Conservation (phyloP, 768 basidiomycete genomes). For the Xanthoconium stramineum region DNA sequence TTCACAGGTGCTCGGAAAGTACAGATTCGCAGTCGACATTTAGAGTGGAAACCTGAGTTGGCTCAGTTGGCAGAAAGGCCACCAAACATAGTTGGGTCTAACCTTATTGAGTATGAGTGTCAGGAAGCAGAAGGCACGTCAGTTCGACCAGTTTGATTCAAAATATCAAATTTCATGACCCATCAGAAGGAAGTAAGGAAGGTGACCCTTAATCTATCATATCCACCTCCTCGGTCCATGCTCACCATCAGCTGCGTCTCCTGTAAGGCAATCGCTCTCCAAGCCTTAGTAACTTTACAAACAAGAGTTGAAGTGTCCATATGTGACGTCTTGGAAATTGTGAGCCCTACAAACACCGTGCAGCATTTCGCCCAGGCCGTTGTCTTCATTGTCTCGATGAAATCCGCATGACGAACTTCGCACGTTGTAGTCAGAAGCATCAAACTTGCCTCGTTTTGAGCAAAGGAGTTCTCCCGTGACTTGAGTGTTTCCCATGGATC, state of each 20-base stretch:
- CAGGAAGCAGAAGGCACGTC: conserved; percentile 1
- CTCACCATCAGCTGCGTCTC: conserved; percentile 11
- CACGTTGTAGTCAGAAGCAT: conserved; percentile 3
- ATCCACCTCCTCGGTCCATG: conserved; percentile 26
- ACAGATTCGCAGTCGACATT: background rate
- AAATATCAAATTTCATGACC: conserved; percentile 3
- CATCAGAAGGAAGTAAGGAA: conserved; percentile 6
- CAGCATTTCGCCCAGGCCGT: conserved; percentile 4
- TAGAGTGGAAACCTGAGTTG: background rate
- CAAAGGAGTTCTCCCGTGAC: conserved; percentile 4
- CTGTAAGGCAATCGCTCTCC: conserved; percentile 14
- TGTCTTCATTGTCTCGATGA: conserved; percentile 14
- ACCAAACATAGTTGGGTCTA: background rate
- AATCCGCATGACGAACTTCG: conserved; percentile 10
- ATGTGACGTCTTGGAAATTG: conserved; percentile 6
- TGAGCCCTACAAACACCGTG: conserved; percentile 20
- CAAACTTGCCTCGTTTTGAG: conserved; percentile 18
- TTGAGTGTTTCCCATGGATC: background rate
- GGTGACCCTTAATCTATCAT: conserved; percentile 6
- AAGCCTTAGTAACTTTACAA: conserved; percentile 5
- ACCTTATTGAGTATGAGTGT: conserved; percentile 6
- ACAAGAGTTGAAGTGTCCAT: conserved; percentile 1
- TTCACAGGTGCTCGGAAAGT: background rate
- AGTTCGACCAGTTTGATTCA: background rate
- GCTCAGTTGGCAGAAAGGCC: background rate